phyloP scores from a whole-genome alignment of 306 rosid genomes.

The Quercus robur region DNA sequence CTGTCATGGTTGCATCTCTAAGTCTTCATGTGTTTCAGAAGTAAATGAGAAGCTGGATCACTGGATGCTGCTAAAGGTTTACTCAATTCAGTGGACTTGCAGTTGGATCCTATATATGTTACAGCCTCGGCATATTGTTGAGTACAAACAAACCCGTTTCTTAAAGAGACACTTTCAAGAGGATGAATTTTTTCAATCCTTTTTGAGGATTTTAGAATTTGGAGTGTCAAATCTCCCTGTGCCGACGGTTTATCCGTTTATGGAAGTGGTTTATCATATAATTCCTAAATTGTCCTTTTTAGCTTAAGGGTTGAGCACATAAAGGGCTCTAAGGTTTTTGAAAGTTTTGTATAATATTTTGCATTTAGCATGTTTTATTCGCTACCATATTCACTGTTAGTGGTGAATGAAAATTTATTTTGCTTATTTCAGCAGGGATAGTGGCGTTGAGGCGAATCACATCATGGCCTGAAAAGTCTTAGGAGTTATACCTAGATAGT shows the following conservation, averaged over 20 bases:
- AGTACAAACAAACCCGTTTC: background rate
- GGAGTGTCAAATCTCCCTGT: background rate
- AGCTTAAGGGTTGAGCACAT: background rate
- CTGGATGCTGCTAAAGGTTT: background rate
- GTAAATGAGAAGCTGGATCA: background rate
- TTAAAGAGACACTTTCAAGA: background rate
- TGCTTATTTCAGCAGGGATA: background rate
- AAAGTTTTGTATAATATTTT: background rate
- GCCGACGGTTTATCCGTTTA: background rate
- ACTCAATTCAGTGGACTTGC: background rate
- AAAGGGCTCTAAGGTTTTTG: background rate
- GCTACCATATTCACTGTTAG: background rate
- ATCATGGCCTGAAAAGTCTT: background rate
- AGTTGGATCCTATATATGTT: background rate
- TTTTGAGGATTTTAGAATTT: background rate
- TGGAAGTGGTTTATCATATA: background rate
- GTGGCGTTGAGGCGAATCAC: background rate
- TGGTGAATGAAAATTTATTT: background rate
- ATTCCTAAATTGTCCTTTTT: background rate
- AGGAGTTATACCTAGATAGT: background rate
- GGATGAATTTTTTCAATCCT: background rate
- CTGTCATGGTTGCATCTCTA: background rate
- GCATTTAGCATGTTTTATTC: background rate
- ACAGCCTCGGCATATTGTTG: no score
- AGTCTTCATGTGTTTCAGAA: background rate